These are phyloP conservation scores for Candida nanaspora DNA, from an alignment of 805 yeast genomes.

Conservation along the genomic window DNA sequence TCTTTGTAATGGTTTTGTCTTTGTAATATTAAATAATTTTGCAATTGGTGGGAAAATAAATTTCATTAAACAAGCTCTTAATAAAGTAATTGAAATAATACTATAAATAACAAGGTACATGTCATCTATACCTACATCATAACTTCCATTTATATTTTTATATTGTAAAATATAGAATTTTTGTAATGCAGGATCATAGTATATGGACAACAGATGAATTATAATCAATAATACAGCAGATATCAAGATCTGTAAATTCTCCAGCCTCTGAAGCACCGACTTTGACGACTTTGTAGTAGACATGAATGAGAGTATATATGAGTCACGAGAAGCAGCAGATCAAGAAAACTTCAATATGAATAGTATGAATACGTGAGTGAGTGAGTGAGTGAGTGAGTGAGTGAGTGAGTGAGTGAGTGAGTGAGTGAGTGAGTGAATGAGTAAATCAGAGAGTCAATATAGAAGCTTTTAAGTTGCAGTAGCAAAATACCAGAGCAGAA, in stretches of 20 bases:
- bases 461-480: no score
- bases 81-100: conserved; percentile 47
- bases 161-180: conserved; percentile 38
- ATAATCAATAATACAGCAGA: conserved; percentile 10
- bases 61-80: conserved; percentile 56
- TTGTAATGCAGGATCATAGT: conserved; percentile 16
- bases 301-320: background rate
- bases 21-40: conserved; percentile 32
- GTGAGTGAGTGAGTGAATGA: no score
- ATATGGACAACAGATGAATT: conserved; percentile 11
- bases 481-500: no score
- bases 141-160: conserved; percentile 19
- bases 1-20: conserved; percentile 49
- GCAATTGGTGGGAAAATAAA: conserved; percentile 55
- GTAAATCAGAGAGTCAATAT: no score
- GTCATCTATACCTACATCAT: conserved; percentile 54
- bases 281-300: background rate
- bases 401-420: no score
- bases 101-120: conserved; percentile 44
- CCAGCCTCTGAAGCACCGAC: conserved; percentile 2
- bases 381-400: no score
- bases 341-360: no score
- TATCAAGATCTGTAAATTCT: conserved; percentile 12
- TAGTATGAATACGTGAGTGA: no score
- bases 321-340: no score